Percentiles rank a stretch among this genome's conserved stretches.
phyloP scores from a whole-genome alignment of 352 stramenopile genomes.

The Phytophthora fragariae region DNA sequence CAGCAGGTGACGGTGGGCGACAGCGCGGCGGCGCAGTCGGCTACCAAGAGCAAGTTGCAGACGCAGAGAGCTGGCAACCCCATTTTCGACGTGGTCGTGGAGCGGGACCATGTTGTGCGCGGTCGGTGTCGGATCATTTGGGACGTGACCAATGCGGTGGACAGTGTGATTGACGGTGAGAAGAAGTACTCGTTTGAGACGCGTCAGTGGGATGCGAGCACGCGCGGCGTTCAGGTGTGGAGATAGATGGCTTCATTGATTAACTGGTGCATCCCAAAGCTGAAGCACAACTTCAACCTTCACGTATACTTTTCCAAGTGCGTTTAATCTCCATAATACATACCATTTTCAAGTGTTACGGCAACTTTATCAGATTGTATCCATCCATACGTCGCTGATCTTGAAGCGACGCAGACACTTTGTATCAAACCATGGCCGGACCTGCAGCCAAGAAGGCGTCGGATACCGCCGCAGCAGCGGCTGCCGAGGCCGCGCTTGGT shows the following conservation, averaged over 20 bases:
- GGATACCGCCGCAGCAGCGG: constrained; percentile 5
- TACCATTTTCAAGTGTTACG: too few species aligned
- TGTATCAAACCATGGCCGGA: neutral
- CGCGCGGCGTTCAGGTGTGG: constrained; percentile 42
- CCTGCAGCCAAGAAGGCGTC: constrained; percentile 20
- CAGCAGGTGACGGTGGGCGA: constrained; percentile 77
- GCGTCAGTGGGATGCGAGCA: constrained; percentile 39
- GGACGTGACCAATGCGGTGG: constrained; percentile 70
- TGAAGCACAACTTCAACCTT: too few species aligned
- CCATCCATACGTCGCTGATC: neutral
- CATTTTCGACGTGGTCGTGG: constrained; percentile 91
- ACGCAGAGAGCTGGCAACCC: constrained; percentile 60
- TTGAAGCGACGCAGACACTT: neutral
- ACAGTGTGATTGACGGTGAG: constrained; percentile 54
- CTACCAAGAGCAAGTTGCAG: constrained; percentile 45
- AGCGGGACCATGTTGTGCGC: constrained; percentile 61
- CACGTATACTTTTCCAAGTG: too few species aligned
- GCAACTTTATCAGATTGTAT: too few species aligned
- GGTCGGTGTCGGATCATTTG: constrained; percentile 74
- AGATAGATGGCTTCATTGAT: too few species aligned
- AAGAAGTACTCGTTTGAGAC: constrained; percentile 49
- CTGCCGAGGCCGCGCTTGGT: constrained; percentile 14
- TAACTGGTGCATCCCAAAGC: too few species aligned
- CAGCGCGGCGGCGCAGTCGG: constrained; percentile 43
- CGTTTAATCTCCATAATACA: too few species aligned